Percentiles rank a stretch among this genome's conserved stretches.
These are phyloP conservation scores for Cyanidium caldarium DNA, from an alignment of 23 red algal species.

Conservation along the genomic window DNA sequence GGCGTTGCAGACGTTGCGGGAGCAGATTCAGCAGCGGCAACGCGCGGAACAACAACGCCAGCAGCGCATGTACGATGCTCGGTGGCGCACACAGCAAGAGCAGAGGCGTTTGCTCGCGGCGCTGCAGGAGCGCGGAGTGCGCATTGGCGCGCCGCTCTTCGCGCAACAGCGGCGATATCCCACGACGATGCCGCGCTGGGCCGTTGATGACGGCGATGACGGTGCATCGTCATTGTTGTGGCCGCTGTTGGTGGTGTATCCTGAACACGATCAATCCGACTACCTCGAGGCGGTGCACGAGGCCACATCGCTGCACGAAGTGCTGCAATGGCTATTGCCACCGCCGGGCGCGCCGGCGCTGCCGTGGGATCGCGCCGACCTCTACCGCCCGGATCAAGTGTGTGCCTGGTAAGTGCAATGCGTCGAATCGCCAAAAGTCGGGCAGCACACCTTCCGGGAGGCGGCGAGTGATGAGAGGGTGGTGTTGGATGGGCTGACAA, in stretches of 20 bases:
- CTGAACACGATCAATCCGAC: not conserved
- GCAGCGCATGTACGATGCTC: not conserved
- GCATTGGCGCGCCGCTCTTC: not conserved
- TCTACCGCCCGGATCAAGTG: not conserved
- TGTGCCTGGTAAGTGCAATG: not conserved
- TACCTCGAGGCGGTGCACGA: not conserved
- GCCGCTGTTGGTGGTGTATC: slow-evolving; percentile 2
- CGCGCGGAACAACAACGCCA: not conserved
- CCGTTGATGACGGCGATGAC: too few species aligned
- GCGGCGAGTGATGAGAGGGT: not conserved
- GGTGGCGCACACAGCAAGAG: too few species aligned
- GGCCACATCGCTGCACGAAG: not conserved
- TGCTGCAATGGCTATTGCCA: not conserved
- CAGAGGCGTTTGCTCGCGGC: not conserved
- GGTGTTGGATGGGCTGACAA: not conserved
- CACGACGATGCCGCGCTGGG: too few species aligned
- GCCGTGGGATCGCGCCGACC: not conserved
- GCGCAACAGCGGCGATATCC: too few species aligned
- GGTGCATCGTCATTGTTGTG: too few species aligned
- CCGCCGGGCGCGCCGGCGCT: not conserved
- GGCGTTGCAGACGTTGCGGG: not conserved
- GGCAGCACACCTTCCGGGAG: not conserved
- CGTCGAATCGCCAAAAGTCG: too few species aligned
- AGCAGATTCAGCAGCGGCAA: not conserved
- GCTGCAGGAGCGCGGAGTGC: not conserved